Evolutionary conservation across 2,329 filamentous ascomycete species (phyloP).

Genomic region (Alternaria triticina): DNA sequence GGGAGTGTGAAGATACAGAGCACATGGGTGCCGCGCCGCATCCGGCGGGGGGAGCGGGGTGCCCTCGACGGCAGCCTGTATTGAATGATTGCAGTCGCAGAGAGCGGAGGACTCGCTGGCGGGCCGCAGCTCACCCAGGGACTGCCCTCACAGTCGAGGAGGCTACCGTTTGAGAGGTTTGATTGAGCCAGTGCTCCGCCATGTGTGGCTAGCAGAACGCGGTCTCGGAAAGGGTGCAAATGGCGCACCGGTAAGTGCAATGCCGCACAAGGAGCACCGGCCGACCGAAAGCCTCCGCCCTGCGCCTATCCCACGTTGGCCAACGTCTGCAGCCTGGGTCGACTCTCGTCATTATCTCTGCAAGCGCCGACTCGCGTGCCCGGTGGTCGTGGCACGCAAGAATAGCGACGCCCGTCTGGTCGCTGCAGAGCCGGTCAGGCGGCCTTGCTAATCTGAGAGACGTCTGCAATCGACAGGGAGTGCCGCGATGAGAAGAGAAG

Average conservation of each 20-base stretch:
- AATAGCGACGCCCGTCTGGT: constrained; percentile 15
- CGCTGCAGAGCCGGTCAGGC: constrained; percentile 20
- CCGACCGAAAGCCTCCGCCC: constrained; percentile 1
- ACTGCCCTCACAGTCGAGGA: background rate
- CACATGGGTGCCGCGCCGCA: constrained; percentile 1
- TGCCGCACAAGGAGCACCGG: constrained; percentile 15
- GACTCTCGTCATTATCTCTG: constrained; percentile 3
- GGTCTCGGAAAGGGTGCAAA: constrained; percentile 17
- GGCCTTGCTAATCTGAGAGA: constrained; percentile 21
- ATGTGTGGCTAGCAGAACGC: constrained; percentile 18
- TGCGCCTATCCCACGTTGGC: constrained; percentile 2
- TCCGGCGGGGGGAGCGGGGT: constrained; percentile 8
- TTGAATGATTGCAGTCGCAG: background rate
- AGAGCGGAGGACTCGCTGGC: constrained; percentile 2
- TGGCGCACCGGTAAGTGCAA: constrained; percentile 11
- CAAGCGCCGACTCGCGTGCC: constrained; percentile 6
- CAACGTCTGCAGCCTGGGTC: background rate
- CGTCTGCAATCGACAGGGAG: constrained; percentile 18
- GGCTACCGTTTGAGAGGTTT: constrained; percentile 3
- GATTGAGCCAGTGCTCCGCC: constrained; percentile 9
- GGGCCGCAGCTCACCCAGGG: constrained; percentile 3
- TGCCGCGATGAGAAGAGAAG: constrained; percentile 6
- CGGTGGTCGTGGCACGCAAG: constrained; percentile 15
- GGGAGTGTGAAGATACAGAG: background rate
- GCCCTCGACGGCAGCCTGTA: background rate